Percentiles rank a stretch among this genome's conserved stretches.
Evolutionary conservation across 192 early-diverging fungal genomes (phyloP).

Genomic region (Martensiomyces pterosporus): DNA sequence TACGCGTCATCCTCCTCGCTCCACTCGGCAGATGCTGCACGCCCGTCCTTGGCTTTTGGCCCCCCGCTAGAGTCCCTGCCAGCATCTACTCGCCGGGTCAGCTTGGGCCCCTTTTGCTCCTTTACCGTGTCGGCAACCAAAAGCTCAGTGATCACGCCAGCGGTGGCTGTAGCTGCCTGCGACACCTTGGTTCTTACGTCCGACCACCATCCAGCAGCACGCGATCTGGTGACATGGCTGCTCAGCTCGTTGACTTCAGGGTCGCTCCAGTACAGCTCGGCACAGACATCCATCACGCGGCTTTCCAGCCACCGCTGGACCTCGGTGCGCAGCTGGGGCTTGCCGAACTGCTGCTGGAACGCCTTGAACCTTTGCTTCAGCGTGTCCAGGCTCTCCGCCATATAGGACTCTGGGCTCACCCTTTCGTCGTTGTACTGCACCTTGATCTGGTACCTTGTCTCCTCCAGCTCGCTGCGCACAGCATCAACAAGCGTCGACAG

Average conservation of each 20-base stretch:
- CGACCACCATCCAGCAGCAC: conserved; percentile 45
- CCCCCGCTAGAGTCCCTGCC: neutral
- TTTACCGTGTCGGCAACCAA: conserved; percentile 37
- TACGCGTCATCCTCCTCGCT: conserved; percentile 52
- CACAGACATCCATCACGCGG: conserved; percentile 84
- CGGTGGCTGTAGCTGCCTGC: conserved; percentile 21
- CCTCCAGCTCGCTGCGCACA: conserved; percentile 92
- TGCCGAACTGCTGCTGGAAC: conserved; percentile 88
- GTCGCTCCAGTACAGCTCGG: conserved; percentile 89
- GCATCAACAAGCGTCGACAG: conserved; percentile 82
- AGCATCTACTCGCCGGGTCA: conserved; percentile 8
- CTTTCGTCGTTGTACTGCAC: conserved; percentile 97
- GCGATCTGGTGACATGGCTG: conserved; percentile 51
- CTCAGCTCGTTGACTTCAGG: conserved; percentile 63
- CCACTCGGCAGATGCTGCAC: conserved; percentile 22
- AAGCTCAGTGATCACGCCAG: conserved; percentile 34
- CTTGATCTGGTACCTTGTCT: conserved; percentile 96
- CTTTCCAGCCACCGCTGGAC: conserved; percentile 90
- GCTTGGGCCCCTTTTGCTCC: conserved; percentile 39
- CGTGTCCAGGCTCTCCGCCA: conserved; percentile 88
- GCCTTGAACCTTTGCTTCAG: conserved; percentile 94
- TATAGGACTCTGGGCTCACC: conserved; percentile 93
- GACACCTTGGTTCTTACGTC: conserved; percentile 22
- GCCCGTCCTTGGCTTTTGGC: conserved; percentile 2
- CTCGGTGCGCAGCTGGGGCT: conserved; percentile 88